phyloP scores from a whole-genome alignment of 2,329 filamentous ascomycete species.

The Cladosporium colombiae region DNA sequence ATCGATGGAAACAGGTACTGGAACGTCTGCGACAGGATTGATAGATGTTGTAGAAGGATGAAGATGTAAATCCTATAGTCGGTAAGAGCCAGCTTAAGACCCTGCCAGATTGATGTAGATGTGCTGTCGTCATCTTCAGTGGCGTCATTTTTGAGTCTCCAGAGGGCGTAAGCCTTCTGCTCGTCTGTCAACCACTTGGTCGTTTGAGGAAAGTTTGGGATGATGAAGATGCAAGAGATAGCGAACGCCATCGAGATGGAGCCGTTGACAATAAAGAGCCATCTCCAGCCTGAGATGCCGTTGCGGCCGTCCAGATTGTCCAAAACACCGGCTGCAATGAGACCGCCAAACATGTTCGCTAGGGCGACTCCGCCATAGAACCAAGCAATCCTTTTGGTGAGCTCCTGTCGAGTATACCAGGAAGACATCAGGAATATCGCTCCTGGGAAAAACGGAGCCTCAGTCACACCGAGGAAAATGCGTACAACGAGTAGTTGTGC shows the following conservation, averaged over 20 bases:
- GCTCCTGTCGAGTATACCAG: slow-evolving; percentile 54
- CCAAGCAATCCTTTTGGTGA: slow-evolving; percentile 28
- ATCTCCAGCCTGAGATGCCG: slow-evolving; percentile 45
- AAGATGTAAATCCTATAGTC: slow-evolving; percentile 58
- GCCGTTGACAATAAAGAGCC: slow-evolving; percentile 44
- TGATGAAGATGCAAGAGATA: slow-evolving; percentile 37
- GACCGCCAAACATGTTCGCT: slow-evolving; percentile 54
- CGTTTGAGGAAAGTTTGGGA: slow-evolving; percentile 54
- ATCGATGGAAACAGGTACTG: slow-evolving; percentile 68
- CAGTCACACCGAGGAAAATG: slow-evolving; percentile 52
- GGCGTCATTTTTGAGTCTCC: slow-evolving; percentile 53
- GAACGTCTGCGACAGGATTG: slow-evolving; percentile 57
- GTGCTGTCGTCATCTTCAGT: slow-evolving; percentile 46
- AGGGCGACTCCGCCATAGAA: slow-evolving; percentile 34
- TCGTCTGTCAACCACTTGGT: slow-evolving; percentile 55
- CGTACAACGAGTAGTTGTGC: slow-evolving; percentile 47
- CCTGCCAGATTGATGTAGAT: slow-evolving; percentile 45
- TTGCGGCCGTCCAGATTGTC: slow-evolving; percentile 33
- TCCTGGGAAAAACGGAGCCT: slow-evolving; percentile 55
- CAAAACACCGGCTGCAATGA: slow-evolving; percentile 52
- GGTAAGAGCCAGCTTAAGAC: slow-evolving; percentile 50
- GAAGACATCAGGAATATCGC: slow-evolving; percentile 51
- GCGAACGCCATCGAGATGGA: slow-evolving; percentile 26
- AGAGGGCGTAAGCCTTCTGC: slow-evolving; percentile 56
- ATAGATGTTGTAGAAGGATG: slow-evolving; percentile 56